Base-by-base conservation (phyloP, 129 eudicot species). In the Chrysanthemum makinoi region DNA sequence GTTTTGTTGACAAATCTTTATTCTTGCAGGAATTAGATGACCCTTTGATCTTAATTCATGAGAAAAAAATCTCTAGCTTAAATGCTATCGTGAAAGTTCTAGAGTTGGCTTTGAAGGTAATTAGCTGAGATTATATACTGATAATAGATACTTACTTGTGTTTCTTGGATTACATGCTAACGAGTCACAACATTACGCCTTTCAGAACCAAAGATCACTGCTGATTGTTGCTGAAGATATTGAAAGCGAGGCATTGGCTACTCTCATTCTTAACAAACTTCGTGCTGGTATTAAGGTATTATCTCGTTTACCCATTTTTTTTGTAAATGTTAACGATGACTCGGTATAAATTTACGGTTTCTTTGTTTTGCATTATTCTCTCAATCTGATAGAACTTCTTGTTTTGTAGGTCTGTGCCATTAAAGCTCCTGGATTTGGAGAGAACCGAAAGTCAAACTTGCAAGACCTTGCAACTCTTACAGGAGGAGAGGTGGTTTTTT, bases 181-280 rank as follows among this genome's bases (percentile, higher is more conserved):
- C 14, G 4, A 33, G 39, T 33, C 39, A 4, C 11, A n/a, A 10
- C 46, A 15, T 28, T 59, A 22, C 53, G 59, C 59, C 59, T 70
- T 43, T 62, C 77, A 84, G 96, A 82, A 70, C 73, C 92, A 84
- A 82, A 84, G 84, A 72, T 81, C 96, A 7, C 72, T 86, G 64
- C 58, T 89, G 75, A 86, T 89, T 51, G 96, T 89, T 35, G 80
- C 96, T 33, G 96, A 86, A 84, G 96, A 89, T 76, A 77, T 89
- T 47, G 96, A 86, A 57, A 89, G 88, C 54, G 93, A 89, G 57
- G 93, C 90, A 57, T 66, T 86, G 30, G 93, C 90, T 43, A 86
- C 96, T 65, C 86, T 89, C 68, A 78, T 86, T 67, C 83, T 89
- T 12, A 89, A 89, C 79, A n/a, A n/a, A n/a, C n/a, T n/a, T n/a